Base-by-base conservation (phyloP, 1,284 basidiomycete species). In the Rhodotorula glutinis region DNA sequence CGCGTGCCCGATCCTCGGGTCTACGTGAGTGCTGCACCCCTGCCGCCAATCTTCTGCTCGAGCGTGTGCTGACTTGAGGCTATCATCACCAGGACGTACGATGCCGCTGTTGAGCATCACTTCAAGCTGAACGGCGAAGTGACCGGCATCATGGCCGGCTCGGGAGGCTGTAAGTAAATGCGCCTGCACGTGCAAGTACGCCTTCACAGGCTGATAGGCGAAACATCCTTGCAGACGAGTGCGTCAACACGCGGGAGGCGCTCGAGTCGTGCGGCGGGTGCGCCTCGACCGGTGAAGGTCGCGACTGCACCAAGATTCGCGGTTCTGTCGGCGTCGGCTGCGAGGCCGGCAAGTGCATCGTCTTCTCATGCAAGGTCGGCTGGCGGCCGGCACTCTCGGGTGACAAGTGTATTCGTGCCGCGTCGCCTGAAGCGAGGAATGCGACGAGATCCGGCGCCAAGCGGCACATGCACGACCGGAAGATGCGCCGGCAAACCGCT, bases 261-360 rank as follows among this genome's bases (percentile, higher is more conserved):
- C 66, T 71, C 61, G 69, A 71, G 51, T 71, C 69, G 30, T 71
- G 69, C 60, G 69, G 69, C 19, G 69, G 69, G 14, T 71, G 69
- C 52, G 58, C 60, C 10, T 62, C 64, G 27, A 66, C 69, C 3
- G 60, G 60, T 5, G 69, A 65, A 55, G 69, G 62, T 47, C 19
- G 84, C 75, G 87, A 71, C 47, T 70, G 68, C 63, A 58, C 57
- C 27, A 52, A 33, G 25, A 70, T 70, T 29, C 57, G 57, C 17
- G 68, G 61, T 3, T 49, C 83, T 29, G 83, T 46, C 4, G 86
- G 86, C 70, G 88, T 89, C 65, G 86, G 84, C 25, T 73, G 74
- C 63, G 67, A 67, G 21, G 58, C 44, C 17, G 69, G 73, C 21
- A 29, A 53, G 4, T 75, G 74, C 61, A 46, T 71, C 52, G 69